These are phyloP conservation scores for Trichocladium antarcticum DNA, from an alignment of 495 filamentous ascomycete genomes.

Conservation along the genomic window DNA sequence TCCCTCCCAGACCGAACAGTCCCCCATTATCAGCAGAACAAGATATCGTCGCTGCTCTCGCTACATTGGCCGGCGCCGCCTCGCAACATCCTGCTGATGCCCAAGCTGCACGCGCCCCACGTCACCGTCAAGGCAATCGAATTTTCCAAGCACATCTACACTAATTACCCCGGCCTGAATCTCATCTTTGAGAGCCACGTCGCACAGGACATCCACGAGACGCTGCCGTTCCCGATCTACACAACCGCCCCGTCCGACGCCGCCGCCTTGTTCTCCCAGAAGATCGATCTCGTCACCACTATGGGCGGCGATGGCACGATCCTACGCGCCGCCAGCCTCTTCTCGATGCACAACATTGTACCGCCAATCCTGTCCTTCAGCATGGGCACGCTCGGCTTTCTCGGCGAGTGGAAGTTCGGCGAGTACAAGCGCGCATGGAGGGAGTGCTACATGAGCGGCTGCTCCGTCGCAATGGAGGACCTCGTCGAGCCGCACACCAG, in stretches of 20 bases:
- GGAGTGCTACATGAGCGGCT: conserved; percentile 87
- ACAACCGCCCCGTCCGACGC: conserved; percentile 34
- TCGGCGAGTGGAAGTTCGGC: conserved; percentile 91
- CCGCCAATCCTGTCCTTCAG: conserved; percentile 92
- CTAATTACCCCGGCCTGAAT: conserved; percentile 67
- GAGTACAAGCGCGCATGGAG: conserved; percentile 85
- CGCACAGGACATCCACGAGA: conserved; percentile 61
- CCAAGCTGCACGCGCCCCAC: conserved; percentile 63
- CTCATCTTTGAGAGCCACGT: conserved; percentile 73
- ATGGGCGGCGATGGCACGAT: conserved; percentile 95
- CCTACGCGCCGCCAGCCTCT: conserved; percentile 79
- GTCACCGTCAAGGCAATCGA: conserved; percentile 64
- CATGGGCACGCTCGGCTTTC: conserved; percentile 90
- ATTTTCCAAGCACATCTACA: conserved; percentile 70
- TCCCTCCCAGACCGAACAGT: conserved; percentile 44
- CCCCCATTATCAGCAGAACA: conserved; percentile 39
- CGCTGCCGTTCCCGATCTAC: conserved; percentile 69
- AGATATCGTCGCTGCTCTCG: conserved; percentile 53
- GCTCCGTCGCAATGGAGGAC: conserved; percentile 42
- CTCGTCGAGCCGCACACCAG: conserved; percentile 37
- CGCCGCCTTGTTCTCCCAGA: conserved; percentile 39
- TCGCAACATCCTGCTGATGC: conserved; percentile 79
- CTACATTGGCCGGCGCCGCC: conserved; percentile 82
- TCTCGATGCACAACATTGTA: conserved; percentile 67
- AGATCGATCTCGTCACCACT: conserved; percentile 77